Evolutionary conservation across 805 yeast species (phyloP).

Genomic region (Candida dendrica): DNA sequence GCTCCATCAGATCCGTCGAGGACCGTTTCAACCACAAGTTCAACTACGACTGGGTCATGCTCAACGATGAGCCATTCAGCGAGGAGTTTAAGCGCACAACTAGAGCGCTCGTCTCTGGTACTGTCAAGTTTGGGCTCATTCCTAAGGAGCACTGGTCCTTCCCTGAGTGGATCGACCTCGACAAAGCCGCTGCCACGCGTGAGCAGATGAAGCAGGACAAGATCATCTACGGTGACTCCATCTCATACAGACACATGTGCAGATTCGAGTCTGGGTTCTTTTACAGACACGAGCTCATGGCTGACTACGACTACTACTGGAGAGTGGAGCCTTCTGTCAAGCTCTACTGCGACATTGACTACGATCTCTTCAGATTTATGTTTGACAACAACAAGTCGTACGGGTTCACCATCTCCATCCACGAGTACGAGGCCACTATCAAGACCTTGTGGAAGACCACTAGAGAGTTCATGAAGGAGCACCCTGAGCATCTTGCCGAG

Average conservation of each 20-base stretch:
- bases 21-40: conserved; percentile 80
- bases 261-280: conserved; percentile 88
- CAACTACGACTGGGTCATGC: conserved; percentile 91
- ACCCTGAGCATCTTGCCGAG: conserved; percentile 53
- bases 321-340: conserved; percentile 85
- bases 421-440: conserved; percentile 68
- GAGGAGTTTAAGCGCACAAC: conserved; percentile 75
- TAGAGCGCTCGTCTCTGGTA: conserved; percentile 64
- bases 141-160: conserved; percentile 85
- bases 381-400: conserved; percentile 66
- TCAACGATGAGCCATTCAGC: conserved; percentile 79
- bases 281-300: conserved; percentile 67
- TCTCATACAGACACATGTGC: conserved; percentile 84
- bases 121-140: conserved; percentile 67
- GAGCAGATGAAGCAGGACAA: conserved; percentile 35
- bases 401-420: conserved; percentile 72
- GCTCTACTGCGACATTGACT: conserved; percentile 75
- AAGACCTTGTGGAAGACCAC: conserved; percentile 73
- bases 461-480: conserved; percentile 45
- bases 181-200: conserved; percentile 53
- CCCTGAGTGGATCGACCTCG: conserved; percentile 76
- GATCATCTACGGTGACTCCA: conserved; percentile 59
- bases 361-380: conserved; percentile 79
- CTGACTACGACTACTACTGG: conserved; percentile 88
- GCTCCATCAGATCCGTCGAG: conserved; percentile 71